Conservation (phyloP, 768 basidiomycete genomes). For the Cystofilobasidium macerans region DNA sequence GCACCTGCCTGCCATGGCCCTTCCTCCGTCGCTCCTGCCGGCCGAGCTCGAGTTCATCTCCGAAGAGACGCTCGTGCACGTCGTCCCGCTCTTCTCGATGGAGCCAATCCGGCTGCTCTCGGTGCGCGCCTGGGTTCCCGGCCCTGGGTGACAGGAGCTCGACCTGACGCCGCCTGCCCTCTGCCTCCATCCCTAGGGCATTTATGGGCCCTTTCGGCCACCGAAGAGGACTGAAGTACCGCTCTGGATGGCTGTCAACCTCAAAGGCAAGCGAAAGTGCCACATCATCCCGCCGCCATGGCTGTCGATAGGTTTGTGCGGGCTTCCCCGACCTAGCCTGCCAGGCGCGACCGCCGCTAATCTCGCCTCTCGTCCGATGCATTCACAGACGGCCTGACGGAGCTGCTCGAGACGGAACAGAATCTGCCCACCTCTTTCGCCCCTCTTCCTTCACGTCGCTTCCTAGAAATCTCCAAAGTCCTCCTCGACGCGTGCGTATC, state of each 20-base stretch:
- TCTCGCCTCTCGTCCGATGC: too few relatives aligned
- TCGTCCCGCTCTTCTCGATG: conserved; percentile 80
- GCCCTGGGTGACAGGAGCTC: too few relatives aligned
- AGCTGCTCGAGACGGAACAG: conserved; percentile 46
- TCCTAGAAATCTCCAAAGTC: conserved; percentile 85
- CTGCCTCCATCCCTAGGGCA: conserved; percentile 48
- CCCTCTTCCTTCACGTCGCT: conserved; percentile 58
- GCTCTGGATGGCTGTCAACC: conserved; percentile 86
- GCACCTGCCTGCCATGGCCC: background rate
- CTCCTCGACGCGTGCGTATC: conserved; percentile 77
- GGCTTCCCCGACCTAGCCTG: background rate
- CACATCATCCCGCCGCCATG: conserved; percentile 82
- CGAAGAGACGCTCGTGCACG: conserved; percentile 69
- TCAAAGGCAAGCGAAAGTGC: conserved; percentile 91
- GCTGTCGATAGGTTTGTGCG: conserved; percentile 64
- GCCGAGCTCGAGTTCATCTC: conserved; percentile 81
- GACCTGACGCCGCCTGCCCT: too few relatives aligned
- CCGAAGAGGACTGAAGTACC: conserved; percentile 78
- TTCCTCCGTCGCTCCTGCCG: conserved; percentile 54
- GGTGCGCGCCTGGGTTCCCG: conserved; percentile 46
- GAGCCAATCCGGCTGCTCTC: conserved; percentile 84
- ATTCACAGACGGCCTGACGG: conserved; percentile 11
- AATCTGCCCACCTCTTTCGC: conserved; percentile 57
- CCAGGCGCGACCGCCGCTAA: too few relatives aligned
- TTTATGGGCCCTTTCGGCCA: conserved; percentile 83